A percentile compares a stretch with the other conserved stretches of the same genome.
These are phyloP conservation scores for Dillenia suffruticosa DNA, from an alignment of 164 flowering plant species.

Conservation along the genomic window DNA sequence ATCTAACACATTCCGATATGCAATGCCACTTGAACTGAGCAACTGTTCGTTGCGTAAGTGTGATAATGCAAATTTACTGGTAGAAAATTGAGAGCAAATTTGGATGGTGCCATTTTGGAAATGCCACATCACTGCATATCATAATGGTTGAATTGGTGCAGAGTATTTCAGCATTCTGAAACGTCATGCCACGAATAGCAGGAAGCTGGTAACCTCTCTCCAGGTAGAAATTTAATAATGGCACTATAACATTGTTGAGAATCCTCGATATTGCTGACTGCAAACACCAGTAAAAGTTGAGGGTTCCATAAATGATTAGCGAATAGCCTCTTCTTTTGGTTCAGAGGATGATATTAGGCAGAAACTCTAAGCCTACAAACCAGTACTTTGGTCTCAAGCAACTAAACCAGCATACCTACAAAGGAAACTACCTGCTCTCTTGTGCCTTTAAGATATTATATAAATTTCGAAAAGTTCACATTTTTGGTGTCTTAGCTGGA, in stretches of 20 bases:
- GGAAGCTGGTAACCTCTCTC: conserved; percentile 77
- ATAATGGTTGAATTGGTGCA: conserved; percentile 36
- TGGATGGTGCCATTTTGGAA: conserved; percentile 7
- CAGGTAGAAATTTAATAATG: conserved; percentile 60
- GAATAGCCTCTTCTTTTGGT: no score
- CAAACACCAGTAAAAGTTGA: conserved; percentile 14
- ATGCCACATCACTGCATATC: conserved; percentile 60
- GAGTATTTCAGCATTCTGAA: conserved; percentile 50
- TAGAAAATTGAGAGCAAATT: conserved; percentile 1
- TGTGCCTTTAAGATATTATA: no score
- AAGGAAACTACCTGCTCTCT: no score
- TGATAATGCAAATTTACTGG: no score
- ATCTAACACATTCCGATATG: no score
- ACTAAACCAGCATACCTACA: no score
- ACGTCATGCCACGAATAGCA: conserved; percentile 60
- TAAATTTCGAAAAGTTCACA: no score
- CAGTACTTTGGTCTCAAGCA: no score
- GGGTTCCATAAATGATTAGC: not conserved
- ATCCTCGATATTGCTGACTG: conserved; percentile 73
- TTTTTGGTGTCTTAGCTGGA: no score
- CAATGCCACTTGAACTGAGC: no score
- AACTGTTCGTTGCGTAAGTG: no score
- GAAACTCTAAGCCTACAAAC: not conserved
- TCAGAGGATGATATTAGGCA: no score
- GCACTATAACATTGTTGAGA: conserved; percentile 59